Percentiles rank a stretch among this genome's conserved stretches.
Conservation (phyloP, 148 eudicot species). For the Vaccinium myrtillus region DNA sequence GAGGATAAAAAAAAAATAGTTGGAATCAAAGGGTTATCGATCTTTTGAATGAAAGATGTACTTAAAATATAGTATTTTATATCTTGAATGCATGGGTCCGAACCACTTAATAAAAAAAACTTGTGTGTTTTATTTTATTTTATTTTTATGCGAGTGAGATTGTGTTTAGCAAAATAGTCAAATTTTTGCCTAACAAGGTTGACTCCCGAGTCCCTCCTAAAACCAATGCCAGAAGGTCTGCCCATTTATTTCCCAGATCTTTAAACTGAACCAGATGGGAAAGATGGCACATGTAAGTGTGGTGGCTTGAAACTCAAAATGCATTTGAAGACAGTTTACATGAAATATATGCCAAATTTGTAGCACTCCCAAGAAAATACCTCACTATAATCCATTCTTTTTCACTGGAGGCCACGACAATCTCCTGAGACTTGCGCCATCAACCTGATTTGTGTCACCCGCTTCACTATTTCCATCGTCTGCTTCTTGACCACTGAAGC, state of each 20-base stretch:
- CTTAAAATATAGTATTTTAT: no score
- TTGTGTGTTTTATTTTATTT: no score
- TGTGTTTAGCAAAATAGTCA: no score
- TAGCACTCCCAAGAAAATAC: neutral
- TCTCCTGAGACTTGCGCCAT: slow-evolving; percentile 41
- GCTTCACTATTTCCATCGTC: slow-evolving; percentile 37
- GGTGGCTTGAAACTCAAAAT: neutral
- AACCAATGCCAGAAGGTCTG: neutral
- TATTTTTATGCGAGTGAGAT: no score
- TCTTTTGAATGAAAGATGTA: no score
- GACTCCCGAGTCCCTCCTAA: neutral
- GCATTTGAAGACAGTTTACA: neutral
- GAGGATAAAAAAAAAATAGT: no score
- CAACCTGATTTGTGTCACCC: slow-evolving; percentile 27
- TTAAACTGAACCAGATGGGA: neutral
- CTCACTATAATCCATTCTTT: slow-evolving; percentile 24
- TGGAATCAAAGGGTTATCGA: no score
- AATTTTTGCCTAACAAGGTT: neutral
- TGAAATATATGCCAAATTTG: neutral
- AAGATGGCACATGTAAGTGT: neutral
- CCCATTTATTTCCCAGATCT: no score
- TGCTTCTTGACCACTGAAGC: slow-evolving; percentile 32
- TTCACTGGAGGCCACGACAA: slow-evolving; percentile 68
- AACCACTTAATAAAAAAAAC: no score
- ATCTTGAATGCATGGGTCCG: no score